Base-by-base conservation (phyloP, 441 rosid species). In the Theobroma grandiflorum region DNA sequence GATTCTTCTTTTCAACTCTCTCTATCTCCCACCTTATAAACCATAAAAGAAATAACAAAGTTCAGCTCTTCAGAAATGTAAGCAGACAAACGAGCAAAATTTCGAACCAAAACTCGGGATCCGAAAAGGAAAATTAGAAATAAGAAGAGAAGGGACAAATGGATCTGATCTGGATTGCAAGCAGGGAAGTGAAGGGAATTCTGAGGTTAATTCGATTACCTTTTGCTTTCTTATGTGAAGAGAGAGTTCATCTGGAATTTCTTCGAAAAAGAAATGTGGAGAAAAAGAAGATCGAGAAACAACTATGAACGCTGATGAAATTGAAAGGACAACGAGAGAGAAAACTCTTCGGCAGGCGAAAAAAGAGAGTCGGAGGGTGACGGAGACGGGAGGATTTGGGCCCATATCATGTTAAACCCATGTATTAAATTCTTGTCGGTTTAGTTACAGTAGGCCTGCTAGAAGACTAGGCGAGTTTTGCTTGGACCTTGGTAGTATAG, bases 1-100 rank as follows among this genome's bases (percentile, higher is more conserved):
- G 75, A 80, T 78, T 59, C 59, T 77, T 57, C 74, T 58, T 69
- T 37, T 70, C 74, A 75, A 77, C 68, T 35, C 75, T 72, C 67
- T 35, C 71, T 75, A 59, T 55, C 58, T 58, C 55, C 42, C 42
- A 71, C 20, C 76, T 61, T 45, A 66, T 12, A 3, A 49, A 14
- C 22, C 47, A 49, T 50, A 76, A 20, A 40, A 59, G n/a, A 64
- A 42, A 2, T 3, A 4, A 16, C 52, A 43, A 49, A 6, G n/a
- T 47, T 69, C 50, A 50, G 10, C 16, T 33, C 38, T 61, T 59
- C 26, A 14, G 45, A 59, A 58, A 33, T 12, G 2, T 57, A 22
- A 55, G n/a, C 58, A 26, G 6, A 74, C 14, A 9, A 4, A 1
- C 3, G 16, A 11, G 8, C 3, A 53, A 52, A 11, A 72, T 12